Conservation (phyloP, 495 filamentous ascomycete species). For the Penicillium ochrochloron region DNA sequence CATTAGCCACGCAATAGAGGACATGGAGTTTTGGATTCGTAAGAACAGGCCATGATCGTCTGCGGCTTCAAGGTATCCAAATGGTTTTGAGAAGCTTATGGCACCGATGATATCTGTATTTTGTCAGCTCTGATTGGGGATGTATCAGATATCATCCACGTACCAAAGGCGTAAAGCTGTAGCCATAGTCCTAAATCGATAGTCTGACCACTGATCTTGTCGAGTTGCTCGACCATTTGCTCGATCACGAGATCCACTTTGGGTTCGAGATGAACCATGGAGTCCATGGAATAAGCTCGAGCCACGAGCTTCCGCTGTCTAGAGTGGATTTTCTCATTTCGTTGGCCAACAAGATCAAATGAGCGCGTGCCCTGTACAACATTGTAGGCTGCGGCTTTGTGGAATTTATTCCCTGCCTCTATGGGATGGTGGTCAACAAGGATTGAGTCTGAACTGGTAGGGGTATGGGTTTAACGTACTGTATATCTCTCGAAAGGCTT, state of each 20-base stretch:
- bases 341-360: constrained; percentile 6
- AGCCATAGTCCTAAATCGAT: not conserved
- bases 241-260: constrained; percentile 6
- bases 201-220: not conserved
- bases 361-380: constrained; percentile 4
- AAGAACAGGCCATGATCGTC: constrained; percentile 7
- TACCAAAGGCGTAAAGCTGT: constrained; percentile 6
- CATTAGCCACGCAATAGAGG: constrained; percentile 4
- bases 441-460: not conserved
- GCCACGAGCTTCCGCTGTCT: constrained; percentile 8
- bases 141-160: not conserved
- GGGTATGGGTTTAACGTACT: not conserved
- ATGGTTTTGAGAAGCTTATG: constrained; percentile 1
- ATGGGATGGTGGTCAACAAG: not conserved
- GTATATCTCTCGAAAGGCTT: constrained; percentile 4
- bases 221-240: not conserved
- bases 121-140: not conserved
- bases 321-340: constrained; percentile 4
- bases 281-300: constrained; percentile 9
- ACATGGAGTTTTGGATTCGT: constrained; percentile 2
- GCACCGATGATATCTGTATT: not conserved
- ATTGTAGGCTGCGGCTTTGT: constrained; percentile 2
- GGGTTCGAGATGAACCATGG: constrained; percentile 8
- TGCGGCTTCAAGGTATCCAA: not conserved
- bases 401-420: constrained; percentile 5